Base-by-base conservation (phyloP, 495 filamentous ascomycete genomes). In the Penicillium coffeae region DNA sequence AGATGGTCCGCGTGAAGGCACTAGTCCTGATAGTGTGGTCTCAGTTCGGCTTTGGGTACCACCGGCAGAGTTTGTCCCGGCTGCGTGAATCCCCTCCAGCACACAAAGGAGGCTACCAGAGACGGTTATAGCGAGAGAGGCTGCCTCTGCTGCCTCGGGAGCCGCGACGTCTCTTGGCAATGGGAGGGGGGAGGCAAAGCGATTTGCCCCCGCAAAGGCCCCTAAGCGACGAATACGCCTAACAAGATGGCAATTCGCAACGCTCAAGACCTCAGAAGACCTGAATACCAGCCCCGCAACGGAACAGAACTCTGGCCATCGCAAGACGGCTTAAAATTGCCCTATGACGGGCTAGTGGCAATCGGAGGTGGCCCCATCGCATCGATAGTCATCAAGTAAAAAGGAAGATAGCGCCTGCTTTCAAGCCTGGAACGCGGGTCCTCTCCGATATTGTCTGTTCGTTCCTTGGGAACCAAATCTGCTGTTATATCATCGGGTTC, bases 1-100 rank as follows among this genome's bases (percentile, higher is more conserved):
- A 34, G 49, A 42, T 50, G 42, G 46, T 46, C 12, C 48, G 25
- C 19, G 38, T 44, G 38, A 51, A 19, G 21, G 32, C 18, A 40
- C 21, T 30, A 30, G 25, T 5, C 25, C 4, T 5, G 4, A 30
- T 30, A 30, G 25, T 30, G 25, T 10, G 25, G 25, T 30, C 25
- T 30, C 10, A 30, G 25, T 5, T 30, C 25, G 25, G n/a, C n/a
- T n/a, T n/a, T n/a, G n/a, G 25, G 10, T 30, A 30, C 25, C 25
- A 30, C 25, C 25, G 10, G 4, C 25, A 5, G 25, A 30, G 25
- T n/a, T n/a, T n/a, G n/a, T n/a, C n/a, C n/a, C n/a, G n/a, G n/a
- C n/a, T n/a, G n/a, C n/a, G n/a, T n/a, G n/a, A n/a, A n/a, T n/a
- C n/a, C n/a, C n/a, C n/a, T n/a, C n/a, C n/a, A n/a, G n/a, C n/a